A percentile compares a stretch with the other conserved stretches of the same genome.
Evolutionary conservation across 441 rosid genomes (phyloP).

Genomic region (Adansonia madagascariensis): DNA sequence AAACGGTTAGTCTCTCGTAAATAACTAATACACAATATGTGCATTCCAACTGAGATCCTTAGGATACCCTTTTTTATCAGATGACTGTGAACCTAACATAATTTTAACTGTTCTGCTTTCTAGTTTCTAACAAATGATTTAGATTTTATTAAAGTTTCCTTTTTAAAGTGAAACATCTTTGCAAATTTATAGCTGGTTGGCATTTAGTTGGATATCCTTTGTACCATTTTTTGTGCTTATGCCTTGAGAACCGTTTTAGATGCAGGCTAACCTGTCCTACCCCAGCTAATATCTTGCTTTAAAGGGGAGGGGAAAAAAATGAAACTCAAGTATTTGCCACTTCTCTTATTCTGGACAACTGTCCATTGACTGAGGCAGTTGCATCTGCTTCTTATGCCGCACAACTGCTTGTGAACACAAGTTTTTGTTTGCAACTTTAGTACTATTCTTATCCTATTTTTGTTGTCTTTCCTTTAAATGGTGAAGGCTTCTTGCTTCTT

Average conservation of each 20-base stretch:
- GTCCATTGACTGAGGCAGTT: neutral
- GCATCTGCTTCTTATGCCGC: neutral
- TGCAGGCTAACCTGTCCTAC: neutral
- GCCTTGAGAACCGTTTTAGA: slow-evolving; percentile 2
- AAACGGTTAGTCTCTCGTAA: slow-evolving; percentile 50
- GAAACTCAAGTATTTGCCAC: neutral
- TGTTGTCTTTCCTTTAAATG: slow-evolving; percentile 3
- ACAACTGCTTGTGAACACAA: neutral
- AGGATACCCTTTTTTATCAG: neutral
- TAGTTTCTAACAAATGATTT: neutral
- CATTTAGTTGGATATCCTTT: neutral
- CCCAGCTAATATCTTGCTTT: neutral
- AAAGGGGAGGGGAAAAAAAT: neutral
- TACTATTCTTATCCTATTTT: neutral
- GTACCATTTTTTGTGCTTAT: slow-evolving; percentile 8
- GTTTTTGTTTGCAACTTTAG: neutral
- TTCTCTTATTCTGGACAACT: neutral
- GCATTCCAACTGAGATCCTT: neutral
- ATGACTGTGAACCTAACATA: neutral
- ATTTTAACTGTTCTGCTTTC: neutral
- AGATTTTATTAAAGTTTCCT: neutral
- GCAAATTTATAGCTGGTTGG: neutral
- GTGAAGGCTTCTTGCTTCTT: neutral
- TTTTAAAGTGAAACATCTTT: neutral
- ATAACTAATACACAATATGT: neutral